Base-by-base conservation (phyloP, 1,284 basidiomycete genomes). In the Trichosporon sp. region DNA sequence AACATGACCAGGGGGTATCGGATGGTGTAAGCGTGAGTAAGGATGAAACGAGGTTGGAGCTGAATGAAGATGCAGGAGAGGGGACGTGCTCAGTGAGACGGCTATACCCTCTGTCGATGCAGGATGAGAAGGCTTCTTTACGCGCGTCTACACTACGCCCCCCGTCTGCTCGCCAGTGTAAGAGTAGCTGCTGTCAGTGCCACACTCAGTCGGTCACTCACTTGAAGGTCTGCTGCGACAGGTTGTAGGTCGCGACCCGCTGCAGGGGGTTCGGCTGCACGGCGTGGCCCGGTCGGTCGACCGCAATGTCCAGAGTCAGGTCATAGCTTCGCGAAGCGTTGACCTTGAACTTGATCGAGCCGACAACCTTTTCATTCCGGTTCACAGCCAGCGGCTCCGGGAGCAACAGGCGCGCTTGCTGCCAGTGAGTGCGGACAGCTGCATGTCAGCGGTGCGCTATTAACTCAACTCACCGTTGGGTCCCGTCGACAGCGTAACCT, bases 311-410 rank as follows among this genome's bases (percentile, higher is more conserved):
- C 31, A 84, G 68, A 0, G 77, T 77, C 21, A 84, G 75, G 72
- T 84, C 81, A 72, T 84, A 84, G 21, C 82, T 83, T 11, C 83
- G 69, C 4, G 78, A 73, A 19, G 82, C 79, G 73, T 84, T 83
- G 43, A 80, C 80, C 73, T 75, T 77, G 70, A 75, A 78, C 26
- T 66, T 70, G 26, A 84, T 75, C 4, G 76, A 69, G n/a, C 82
- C 83, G 38, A 76, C 71, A 4, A 84, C 72, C 31, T 76, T 74
- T 67, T 84, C 81, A 11, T 78, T 78, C 43, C 80, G 79, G 77
- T 85, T 85, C 5, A 80, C 80, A 1, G 84, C 84, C n/a, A 85
- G 75, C 7, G 84, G 84, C 69, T 85, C 84, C 4, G 83, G 77
- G 11, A 83, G 76, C 2, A 83, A 71, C 14, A 82, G 74, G 2